Base-by-base conservation (phyloP, 2,329 filamentous ascomycete genomes). In the Colletotrichum cordylinicola region DNA sequence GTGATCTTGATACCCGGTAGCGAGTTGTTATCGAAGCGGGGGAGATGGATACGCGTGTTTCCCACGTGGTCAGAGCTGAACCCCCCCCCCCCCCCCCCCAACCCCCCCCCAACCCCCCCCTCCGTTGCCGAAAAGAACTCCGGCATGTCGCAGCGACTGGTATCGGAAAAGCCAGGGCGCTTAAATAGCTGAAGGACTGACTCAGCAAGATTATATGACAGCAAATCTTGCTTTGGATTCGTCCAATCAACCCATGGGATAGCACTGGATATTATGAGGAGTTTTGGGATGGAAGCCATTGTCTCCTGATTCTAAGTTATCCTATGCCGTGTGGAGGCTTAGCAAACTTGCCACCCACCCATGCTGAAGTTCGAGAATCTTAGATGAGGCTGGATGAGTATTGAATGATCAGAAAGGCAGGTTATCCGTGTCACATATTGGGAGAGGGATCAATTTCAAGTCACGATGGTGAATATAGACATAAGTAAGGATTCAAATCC, bases 401-500 rank as follows among this genome's bases (percentile, higher is more conserved):
- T 48, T n/a, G n/a, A 52, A n/a, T 52, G n/a, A 13, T 21, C 10
- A 52, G n/a, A 52, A 52, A 52, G 10, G 9, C 12, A 13, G n/a
- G 10, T 13, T 8, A 4, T 13, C 10, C 2, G 43, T 52, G 43
- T 52, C 29, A 15, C 43, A 21, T 2, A 1, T 21, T 21, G 18
- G n/a, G 1, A 1, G n/a, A 13, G n/a, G 43, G 2, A 21, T 21
- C 3, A 12, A 12, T 13, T 48, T 48, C 0, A 21, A 2, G 43
- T 21, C n/a, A 52, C n/a, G 13, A 21, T 2, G 12, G 13, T 52
- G 43, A 52, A 52, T 9, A 8, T 6, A 13, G 43, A 21, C 7
- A 31, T n/a, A 0, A 1, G 43, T 24, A 21, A 48, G 4, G 43
- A 48, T 15, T 13, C 0, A 52, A 13, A 2, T 8, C 0, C 43